Conservation (phyloP, 345 rosid genomes). For the Brassica napus region Da-Ae NC_063435.1:8177501-8178000, state of each 20-base stretch:
- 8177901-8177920: conserved; percentile 27
- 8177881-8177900: conserved; percentile 12
- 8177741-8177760: conserved; percentile 8
- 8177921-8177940: conserved; percentile 29
- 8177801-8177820: conserved; percentile 15
- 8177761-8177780: conserved; percentile 10
- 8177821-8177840: conserved; percentile 26
- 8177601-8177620: conserved; percentile 1
- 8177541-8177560: background rate
- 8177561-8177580: background rate
- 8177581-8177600: background rate
- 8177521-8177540: background rate
- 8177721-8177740: background rate
- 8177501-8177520: background rate
- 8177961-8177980: conserved; percentile 7
- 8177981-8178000: background rate
- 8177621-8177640: conserved; percentile 28
- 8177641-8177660: conserved; percentile 23
- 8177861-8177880: conserved; percentile 21
- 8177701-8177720: conserved; percentile 8
- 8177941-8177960: conserved; percentile 7
- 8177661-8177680: conserved; percentile 8
- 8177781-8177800: conserved; percentile 14
- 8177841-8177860: conserved; percentile 17
- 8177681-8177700: conserved; percentile 9